phyloP scores from a whole-genome alignment of 2,329 filamentous ascomycete species.

The Zopfia rhizophila region DNA sequence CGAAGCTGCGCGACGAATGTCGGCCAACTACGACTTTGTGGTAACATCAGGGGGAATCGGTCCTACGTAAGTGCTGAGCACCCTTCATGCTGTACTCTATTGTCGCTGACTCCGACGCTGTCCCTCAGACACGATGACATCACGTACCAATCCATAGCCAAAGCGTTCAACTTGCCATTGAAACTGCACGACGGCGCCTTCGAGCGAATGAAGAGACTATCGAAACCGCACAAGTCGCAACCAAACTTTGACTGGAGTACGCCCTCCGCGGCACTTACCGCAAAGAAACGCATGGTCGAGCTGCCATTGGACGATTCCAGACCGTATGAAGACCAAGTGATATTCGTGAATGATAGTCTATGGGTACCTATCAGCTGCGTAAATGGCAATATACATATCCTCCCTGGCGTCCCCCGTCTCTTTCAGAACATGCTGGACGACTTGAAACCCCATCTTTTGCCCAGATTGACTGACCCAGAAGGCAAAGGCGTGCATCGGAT shows the following conservation, averaged over 20 bases:
- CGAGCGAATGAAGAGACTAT: slow-evolving; percentile 83
- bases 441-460: slow-evolving; percentile 75
- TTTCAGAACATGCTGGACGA: slow-evolving; percentile 84
- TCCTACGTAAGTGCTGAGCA: slow-evolving; percentile 76
- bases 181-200: slow-evolving; percentile 81
- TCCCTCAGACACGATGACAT: slow-evolving; percentile 88
- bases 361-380: slow-evolving; percentile 93
- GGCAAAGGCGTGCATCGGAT: slow-evolving; percentile 83
- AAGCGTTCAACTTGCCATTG: slow-evolving; percentile 82
- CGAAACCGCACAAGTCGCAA: slow-evolving; percentile 76
- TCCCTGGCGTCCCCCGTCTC: slow-evolving; percentile 87
- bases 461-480: slow-evolving; percentile 80
- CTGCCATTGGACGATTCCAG: slow-evolving; percentile 78
- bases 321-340: slow-evolving; percentile 74
- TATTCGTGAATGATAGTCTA: slow-evolving; percentile 82
- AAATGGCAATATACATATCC: slow-evolving; percentile 92
- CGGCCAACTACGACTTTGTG: slow-evolving; percentile 88
- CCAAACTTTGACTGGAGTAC: slow-evolving; percentile 85
- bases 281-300: slow-evolving; percentile 90
- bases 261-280: slow-evolving; percentile 79
- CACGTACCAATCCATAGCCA: slow-evolving; percentile 92
- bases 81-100: slow-evolving; percentile 8
- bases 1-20: slow-evolving; percentile 89
- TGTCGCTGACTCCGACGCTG: slow-evolving; percentile 26
- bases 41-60: slow-evolving; percentile 96